Base-by-base conservation (phyloP, 1,284 basidiomycete species). In the Trichosporon inkin region DNA sequence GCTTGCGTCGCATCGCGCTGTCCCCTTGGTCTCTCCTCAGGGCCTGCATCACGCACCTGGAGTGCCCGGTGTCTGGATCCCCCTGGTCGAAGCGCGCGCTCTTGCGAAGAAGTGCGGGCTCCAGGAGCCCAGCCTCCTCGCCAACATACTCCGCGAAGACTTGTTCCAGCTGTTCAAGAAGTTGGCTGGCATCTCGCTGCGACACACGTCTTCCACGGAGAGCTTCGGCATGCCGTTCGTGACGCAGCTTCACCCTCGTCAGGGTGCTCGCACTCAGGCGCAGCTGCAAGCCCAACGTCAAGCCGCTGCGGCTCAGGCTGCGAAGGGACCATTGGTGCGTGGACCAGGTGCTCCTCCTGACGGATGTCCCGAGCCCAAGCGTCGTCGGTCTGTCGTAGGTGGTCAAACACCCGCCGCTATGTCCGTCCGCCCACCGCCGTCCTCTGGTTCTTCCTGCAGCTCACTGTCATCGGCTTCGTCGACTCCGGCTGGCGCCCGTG, bases 61-160 rank as follows among this genome's bases (percentile, higher is more conserved):
- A 19, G 72, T 76, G 6, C 66, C 68, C 14, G 74, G 74, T 6
- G 64, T 70, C 20, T 76, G 74, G 74, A 68, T 75, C 20, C 71
- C 67, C 3, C 58, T 72, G 13, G 60, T 62, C 5, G 71, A 71
- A 49, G 73, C 72, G 14, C 68, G 65, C 22, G 71, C 69, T 19
- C 63, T 71, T 6, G 73, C 69, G 0, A 62, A 62, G 53, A 67
- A 64, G 59, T 62, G 67, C 17, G 63, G 63, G 16, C 44, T 68
- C 24, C 44, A 49, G 2, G 67, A 67, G 34, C 40, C 53, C 13
- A 65, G 61, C 34, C 55, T 67, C n/a, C 58, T 74, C 28, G 57
- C 66, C 19, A 71, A 64, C 57, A 59, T 75, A 10, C 62, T 75
- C 17, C 62, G 69, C 51, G 71, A 70, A 34, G 71, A 75, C 58